Evolutionary conservation across 1,139 yeast species (phyloP), one percentile per base, ranked within the genome.

Genomic region (Yarrowia galli): DNA sequence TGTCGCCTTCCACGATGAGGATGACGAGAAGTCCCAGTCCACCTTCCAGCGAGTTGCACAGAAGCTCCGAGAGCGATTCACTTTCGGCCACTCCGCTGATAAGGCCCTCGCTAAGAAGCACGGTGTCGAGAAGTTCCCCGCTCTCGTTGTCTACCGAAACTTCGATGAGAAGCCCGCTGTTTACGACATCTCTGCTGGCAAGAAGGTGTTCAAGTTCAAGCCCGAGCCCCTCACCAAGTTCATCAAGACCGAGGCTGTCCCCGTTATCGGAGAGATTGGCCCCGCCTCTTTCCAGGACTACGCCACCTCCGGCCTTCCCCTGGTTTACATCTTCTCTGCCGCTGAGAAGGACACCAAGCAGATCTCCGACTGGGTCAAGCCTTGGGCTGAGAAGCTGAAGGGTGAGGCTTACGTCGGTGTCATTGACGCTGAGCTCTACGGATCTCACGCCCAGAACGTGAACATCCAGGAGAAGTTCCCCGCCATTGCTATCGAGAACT

Each of bases 401-500:
- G 97, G 97, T 73, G 84, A 86, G 78, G 79, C 93, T 73, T 91
- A 90, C 82, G 88, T 96, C 78, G 98, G 91, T 73, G 93, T 92
- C 77, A 84, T 95, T 75, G 96, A 95, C 76, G 96, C 97, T 69
- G 77, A 82, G 69, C 82, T 83, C 76, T 96, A 81, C 77, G 98
- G 98, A 73, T 87, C 86, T 81, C 98, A 95, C 77, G 98, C 98
- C 70, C 90, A 86, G 75, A 87, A 89, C 78, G 85, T 95, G 79
- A 92, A 90, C 84, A 87, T 95, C 87, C 84, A 89, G 80, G 89
- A 89, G 78, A 83, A 88, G 74, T 89, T 91, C 85, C 99, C 99
- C 76, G 87, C 96, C 69, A 89, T 96, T 77, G 97, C 89, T 67
- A 89, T 95, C 73, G 98, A 93, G 80, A 91, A 92, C 76, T 76